Evolutionary conservation across 176 grass and related monocot genomes (phyloP).

Genomic region (Microstegium vimineum): DNA sequence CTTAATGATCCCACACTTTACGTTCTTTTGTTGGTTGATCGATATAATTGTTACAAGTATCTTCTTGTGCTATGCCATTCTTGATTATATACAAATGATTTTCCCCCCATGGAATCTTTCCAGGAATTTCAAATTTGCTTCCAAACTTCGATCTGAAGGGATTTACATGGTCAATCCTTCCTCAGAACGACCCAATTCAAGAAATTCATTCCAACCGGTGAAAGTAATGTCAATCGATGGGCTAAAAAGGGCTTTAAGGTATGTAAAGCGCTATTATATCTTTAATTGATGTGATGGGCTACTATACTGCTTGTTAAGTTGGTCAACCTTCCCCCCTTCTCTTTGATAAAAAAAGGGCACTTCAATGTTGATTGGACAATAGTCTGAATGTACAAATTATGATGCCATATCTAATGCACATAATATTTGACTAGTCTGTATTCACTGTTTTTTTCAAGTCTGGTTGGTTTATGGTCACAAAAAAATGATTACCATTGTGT

Average conservation of each 20-base stretch:
- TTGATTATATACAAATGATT: neutral
- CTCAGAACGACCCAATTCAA: slow-evolving; percentile 34
- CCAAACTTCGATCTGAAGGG: slow-evolving; percentile 63
- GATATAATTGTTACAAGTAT: neutral
- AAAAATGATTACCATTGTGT: neutral
- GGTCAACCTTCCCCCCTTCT: neutral
- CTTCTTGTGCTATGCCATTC: neutral
- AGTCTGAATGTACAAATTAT: neutral
- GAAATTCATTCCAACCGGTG: slow-evolving; percentile 55
- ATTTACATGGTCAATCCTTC: slow-evolving; percentile 82
- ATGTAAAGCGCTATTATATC: slow-evolving; percentile 12
- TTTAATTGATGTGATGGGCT: neutral
- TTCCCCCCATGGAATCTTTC: neutral
- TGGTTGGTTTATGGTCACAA: neutral
- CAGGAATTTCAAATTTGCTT: slow-evolving; percentile 70
- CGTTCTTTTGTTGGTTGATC: neutral
- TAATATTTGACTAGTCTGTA: neutral
- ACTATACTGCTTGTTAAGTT: neutral
- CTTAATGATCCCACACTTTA: neutral
- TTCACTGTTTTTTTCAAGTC: neutral
- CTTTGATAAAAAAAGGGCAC: neutral
- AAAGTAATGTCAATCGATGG: slow-evolving; percentile 84
- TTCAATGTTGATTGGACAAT: neutral
- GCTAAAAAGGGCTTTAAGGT: slow-evolving; percentile 88
- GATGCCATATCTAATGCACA: neutral